Evolutionary conservation across 345 rosid species (phyloP).

Genomic region (Eucalyptus coolabah): DNA sequence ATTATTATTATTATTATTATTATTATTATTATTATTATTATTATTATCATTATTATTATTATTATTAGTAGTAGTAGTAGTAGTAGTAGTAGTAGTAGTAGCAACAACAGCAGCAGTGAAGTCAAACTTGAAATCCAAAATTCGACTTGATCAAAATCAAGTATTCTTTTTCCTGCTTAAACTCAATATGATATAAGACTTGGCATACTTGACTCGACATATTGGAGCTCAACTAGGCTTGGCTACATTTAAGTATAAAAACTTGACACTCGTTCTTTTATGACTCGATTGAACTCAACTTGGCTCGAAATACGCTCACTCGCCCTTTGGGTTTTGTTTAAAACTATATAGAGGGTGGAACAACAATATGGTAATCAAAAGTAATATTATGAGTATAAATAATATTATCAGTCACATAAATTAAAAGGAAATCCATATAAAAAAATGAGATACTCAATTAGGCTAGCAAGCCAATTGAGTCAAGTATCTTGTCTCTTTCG

Average conservation of each 20-base stretch:
- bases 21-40: no score
- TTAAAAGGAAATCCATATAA: background rate
- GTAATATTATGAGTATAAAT: background rate
- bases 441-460: background rate
- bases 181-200: fast-evolving
- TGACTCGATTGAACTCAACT: background rate
- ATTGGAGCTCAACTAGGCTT: background rate
- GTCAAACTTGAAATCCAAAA: background rate
- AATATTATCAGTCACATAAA: fast-evolving
- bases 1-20: no score
- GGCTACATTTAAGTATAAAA: background rate
- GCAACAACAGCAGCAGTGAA: no score
- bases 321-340: background rate
- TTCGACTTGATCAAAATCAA: fast-evolving
- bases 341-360: background rate
- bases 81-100: fast-evolving
- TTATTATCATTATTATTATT: no score
- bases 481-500: background rate
- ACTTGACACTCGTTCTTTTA: background rate
- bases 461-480: background rate
- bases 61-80: no score
- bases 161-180: fast-evolving
- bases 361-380: fast-evolving
- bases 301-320: fast-evolving
- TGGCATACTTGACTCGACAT: fast-evolving